A percentile compares a stretch with the other conserved stretches of the same genome.
Evolutionary conservation across 202 grass and related monocot species (phyloP).

Genomic region (Eragrostis tef): DNA sequence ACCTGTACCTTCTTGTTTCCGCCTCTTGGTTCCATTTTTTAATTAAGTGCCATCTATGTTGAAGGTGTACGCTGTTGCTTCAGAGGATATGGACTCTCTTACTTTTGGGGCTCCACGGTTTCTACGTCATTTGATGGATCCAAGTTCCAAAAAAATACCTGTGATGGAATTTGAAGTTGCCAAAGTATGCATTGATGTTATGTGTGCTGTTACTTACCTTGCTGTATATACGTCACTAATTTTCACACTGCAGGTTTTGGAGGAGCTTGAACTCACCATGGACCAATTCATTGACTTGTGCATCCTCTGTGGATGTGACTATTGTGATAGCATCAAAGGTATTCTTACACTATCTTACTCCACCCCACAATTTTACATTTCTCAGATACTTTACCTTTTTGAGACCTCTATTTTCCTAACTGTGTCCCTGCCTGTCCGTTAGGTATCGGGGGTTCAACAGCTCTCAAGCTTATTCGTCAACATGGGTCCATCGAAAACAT

Average conservation of each 20-base stretch:
- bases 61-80: slow-evolving; percentile 90
- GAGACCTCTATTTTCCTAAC: background rate
- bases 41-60: slow-evolving; percentile 33
- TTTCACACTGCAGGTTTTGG: slow-evolving; percentile 73
- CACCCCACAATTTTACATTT: slow-evolving; percentile 23
- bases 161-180: slow-evolving; percentile 97
- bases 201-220: background rate
- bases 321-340: slow-evolving; percentile 97
- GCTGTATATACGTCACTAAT: slow-evolving; percentile 27
- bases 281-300: slow-evolving; percentile 99
- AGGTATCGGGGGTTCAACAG: slow-evolving; percentile 87
- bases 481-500: slow-evolving; percentile 81
- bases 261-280: slow-evolving; percentile 92
- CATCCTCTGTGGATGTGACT: slow-evolving; percentile 94
- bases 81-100: slow-evolving; percentile 98
- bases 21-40: background rate
- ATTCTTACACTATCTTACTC: slow-evolving; percentile 6
- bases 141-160: slow-evolving; percentile 95
- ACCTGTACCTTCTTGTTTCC: slow-evolving; percentile 35
- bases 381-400: slow-evolving; percentile 36
- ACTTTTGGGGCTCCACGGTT: slow-evolving; percentile 90
- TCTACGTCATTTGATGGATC: slow-evolving; percentile 96
- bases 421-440: slow-evolving; percentile 32
- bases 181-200: slow-evolving; percentile 57
- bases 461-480: slow-evolving; percentile 88